phyloP scores from a whole-genome alignment of 176 grass and related monocot genomes.

The Hsuehochloa calcarea region DNA sequence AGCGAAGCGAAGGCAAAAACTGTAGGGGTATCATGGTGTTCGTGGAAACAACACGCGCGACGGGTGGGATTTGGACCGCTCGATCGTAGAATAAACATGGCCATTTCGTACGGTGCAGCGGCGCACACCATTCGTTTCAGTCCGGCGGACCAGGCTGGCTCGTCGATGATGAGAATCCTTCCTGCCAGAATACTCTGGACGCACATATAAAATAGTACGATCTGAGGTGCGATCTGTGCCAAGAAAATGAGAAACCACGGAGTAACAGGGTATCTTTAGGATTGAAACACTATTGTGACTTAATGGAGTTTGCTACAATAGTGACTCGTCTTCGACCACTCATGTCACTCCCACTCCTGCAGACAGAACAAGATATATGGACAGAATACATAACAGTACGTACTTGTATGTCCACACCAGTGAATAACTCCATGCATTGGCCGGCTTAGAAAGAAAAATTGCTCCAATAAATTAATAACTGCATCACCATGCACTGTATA shows the following conservation, averaged over 20 bases:
- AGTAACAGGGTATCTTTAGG: neutral
- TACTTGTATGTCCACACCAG: neutral
- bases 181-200: neutral
- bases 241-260: neutral
- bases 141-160: neutral
- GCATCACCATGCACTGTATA: neutral
- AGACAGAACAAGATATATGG: neutral
- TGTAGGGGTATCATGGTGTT: neutral
- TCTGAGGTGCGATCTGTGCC: neutral
- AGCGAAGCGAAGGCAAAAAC: neutral
- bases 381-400: neutral
- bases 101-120: neutral
- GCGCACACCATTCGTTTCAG: neutral
- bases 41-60: neutral
- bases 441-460: neutral
- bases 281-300: too few species aligned
- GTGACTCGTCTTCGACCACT: neutral
- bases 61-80: neutral
- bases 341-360: neutral
- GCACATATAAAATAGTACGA: neutral
- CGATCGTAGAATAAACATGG: neutral
- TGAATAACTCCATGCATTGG: neutral
- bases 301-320: neutral
- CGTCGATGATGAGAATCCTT: neutral
- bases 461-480: neutral